Evolutionary conservation across 768 basidiomycete species (phyloP), one percentile per base, ranked within the genome.

Genomic region (Mycena epipterygia): DNA sequence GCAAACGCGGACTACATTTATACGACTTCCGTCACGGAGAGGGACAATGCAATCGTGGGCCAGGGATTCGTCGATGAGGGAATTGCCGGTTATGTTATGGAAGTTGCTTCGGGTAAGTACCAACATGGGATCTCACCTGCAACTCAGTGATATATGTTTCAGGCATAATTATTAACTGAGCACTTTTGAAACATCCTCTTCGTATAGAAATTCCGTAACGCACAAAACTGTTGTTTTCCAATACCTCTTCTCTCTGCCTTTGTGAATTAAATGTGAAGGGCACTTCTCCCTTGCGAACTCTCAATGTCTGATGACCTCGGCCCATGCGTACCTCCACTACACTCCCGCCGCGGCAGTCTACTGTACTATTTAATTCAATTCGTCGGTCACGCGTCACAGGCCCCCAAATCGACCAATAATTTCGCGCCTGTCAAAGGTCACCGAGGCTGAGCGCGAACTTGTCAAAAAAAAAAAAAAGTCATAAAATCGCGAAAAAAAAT

Each of bases 21-120:
- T 49, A 61, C 59, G 30, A 48, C 44, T 33, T 61, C 59, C 46
- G 33, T 19, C n/a, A 17, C 44, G 46, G 59, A 61, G 21, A 61
- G 59, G 44, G 59, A 61, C 46, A 49, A 61, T 48, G 59, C 59
- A 27, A 14, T 61, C 3, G 46, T 23, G 42, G 32, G n/a, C 58
- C 42, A 61, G 21, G 44, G 59, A 61, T 61, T 61, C 59, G 23
- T 27, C 33, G 42, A 61, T 14, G 59, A 61, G 44, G 59, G 59
- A 61, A 61, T 61, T 42, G 59, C 59, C 3, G 59, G 59, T 19
- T 61, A 61, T 37, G 59, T 61, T 23, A 29, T 61, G 13, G 46
- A 46, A 48, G n/a, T 48, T 21, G 59, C 42, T 46, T 61, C 59
- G 7, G 59, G 59, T 61, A 49, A 61, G 44, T 27, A 21, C 41